Evolutionary conservation across 306 rosid species (phyloP), one percentile per base, ranked within the genome.

Genomic region (Cotoneaster glaucophyllus): DNA sequence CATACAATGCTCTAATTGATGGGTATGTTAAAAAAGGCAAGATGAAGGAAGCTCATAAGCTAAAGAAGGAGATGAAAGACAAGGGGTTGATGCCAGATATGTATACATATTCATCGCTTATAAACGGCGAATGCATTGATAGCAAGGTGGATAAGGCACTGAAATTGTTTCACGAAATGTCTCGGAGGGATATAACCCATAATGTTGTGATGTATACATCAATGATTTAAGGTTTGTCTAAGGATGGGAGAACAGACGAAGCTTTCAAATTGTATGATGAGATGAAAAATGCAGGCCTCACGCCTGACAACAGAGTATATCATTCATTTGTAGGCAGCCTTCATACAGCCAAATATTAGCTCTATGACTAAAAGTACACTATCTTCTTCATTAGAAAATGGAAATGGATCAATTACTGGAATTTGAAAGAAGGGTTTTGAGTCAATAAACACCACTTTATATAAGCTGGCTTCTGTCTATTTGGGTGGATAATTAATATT

Each of bases 191-290:
- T 32, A 81, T 88, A 80, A 67, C 65, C 64, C 83, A 76, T 58
- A 88, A 82, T 34, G 80, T 78, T 5, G 87, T 84, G 18, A 90
- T 96, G 9, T 91, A 90, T 62, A 82, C 97, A 1, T 79, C 87
- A 4, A 82, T 94, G 70, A 90, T 94, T 68, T 86, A 89, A 3
- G 96, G 97, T 68, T 88, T 91, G 80, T 90, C 98, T 25, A 94
- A 85, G 82, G 87, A 74, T 53, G 98, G 10, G 10, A 91, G 94
- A 84, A 71, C 75, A 41, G 90, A 94, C 39, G 97, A 90, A 82
- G 96, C 96, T 53, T 91, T 90, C 74, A 71, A 74, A 72, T 76
- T 91, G 74, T 91, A 91, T 53, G 92, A 91, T 69, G 91, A 91
- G 85, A 90, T 94, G 97, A 86, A 81, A 66, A 57, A 44, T 76